phyloP scores from a whole-genome alignment of 2,329 filamentous ascomycete genomes.

The Acrodontium crateriforme region DNA sequence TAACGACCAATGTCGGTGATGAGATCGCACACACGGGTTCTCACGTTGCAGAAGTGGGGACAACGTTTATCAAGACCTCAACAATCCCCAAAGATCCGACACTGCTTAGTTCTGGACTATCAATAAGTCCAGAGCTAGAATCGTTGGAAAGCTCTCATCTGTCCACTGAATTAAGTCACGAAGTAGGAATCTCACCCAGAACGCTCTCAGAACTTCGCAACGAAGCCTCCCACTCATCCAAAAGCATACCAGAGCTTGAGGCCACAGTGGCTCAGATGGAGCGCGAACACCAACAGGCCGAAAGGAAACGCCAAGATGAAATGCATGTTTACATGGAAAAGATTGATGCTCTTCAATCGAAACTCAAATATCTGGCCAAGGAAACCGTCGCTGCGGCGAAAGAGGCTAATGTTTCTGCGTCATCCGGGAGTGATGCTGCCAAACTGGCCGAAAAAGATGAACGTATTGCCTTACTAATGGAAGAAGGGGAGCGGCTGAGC shows the following conservation, averaged over 20 bases:
- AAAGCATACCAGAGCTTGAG: constrained; percentile 25
- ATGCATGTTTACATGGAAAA: constrained; percentile 71
- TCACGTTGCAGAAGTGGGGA: neutral
- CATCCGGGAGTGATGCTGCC: constrained; percentile 54
- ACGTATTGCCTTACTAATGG: constrained; percentile 76
- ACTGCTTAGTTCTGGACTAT: constrained; percentile 18
- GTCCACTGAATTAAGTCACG: constrained; percentile 8
- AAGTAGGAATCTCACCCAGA: constrained; percentile 5
- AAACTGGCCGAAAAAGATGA: constrained; percentile 82
- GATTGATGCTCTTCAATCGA: constrained; percentile 83
- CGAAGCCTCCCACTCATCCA: constrained; percentile 12
- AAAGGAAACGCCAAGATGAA: constrained; percentile 62
- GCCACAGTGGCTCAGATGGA: constrained; percentile 35
- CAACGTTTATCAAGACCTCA: too few relatives aligned
- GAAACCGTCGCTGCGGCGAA: constrained; percentile 66
- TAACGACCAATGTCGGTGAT: constrained; percentile 3
- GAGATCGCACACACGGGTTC: constrained; percentile 1
- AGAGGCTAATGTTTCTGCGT: constrained; percentile 48
- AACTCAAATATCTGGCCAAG: constrained; percentile 74
- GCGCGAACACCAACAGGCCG: constrained; percentile 36
- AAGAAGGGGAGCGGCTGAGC: constrained; percentile 81
- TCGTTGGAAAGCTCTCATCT: constrained; percentile 17
- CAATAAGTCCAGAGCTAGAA: constrained; percentile 21
- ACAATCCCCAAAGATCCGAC: constrained; percentile 5
- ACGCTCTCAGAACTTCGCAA: constrained; percentile 12